phyloP scores from a whole-genome alignment of 306 rosid genomes.

The Acacia confusa region DNA sequence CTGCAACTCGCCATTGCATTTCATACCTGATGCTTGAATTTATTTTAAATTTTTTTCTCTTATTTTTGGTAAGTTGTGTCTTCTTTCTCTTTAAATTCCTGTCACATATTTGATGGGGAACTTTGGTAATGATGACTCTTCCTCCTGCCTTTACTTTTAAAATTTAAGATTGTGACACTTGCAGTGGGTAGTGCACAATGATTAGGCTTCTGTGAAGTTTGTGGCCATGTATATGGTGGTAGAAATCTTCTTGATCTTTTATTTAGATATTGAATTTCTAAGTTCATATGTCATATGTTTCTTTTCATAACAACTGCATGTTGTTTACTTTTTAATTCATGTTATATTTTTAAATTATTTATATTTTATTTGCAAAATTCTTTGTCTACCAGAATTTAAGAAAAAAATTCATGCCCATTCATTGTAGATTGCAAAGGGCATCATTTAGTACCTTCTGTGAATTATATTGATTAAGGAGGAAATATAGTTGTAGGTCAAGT shows the following conservation, averaged over 20 bases:
- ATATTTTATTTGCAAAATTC: not conserved
- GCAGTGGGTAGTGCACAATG: constrained; percentile 32
- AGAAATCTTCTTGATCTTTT: constrained; percentile 25
- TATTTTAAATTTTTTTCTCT: not conserved
- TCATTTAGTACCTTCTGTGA: not conserved
- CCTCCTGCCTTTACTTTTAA: constrained; percentile 28
- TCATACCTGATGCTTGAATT: constrained; percentile 21
- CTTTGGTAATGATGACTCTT: constrained; percentile 30
- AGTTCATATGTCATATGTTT: constrained; percentile 18
- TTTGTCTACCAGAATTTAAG: not conserved
- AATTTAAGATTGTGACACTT: constrained; percentile 36
- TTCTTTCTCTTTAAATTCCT: constrained; percentile 27
- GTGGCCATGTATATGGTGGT: constrained; percentile 34
- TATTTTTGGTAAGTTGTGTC: constrained; percentile 34
- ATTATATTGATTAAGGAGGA: not conserved
- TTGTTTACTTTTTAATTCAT: not conserved
- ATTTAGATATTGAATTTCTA: constrained; percentile 31
- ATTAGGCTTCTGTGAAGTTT: constrained; percentile 30
- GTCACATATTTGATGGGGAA: constrained; percentile 28
- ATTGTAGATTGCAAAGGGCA: not conserved
- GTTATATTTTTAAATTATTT: not conserved
- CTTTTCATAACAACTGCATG: not conserved
- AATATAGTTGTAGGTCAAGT: constrained; percentile 1
- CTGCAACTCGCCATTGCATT: constrained; percentile 18
- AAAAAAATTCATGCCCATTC: not conserved